Evolutionary conservation across 345 rosid genomes (phyloP).

Genomic region (Trapa incisa): DNA sequence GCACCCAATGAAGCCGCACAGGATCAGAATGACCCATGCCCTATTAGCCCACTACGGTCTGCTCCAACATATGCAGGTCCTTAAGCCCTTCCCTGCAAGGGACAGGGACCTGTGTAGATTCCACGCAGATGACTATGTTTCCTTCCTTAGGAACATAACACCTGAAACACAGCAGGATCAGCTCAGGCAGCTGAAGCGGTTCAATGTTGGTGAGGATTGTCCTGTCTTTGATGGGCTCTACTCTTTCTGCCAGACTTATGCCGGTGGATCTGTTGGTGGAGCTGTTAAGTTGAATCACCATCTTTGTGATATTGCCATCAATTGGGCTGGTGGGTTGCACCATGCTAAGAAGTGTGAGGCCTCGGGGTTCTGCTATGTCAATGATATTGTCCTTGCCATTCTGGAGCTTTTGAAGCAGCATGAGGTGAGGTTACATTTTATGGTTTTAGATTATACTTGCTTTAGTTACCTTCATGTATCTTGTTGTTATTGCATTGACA

Average conservation of each 20-base stretch:
- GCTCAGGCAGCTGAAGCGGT: conserved; percentile 47
- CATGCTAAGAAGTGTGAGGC: conserved; percentile 68
- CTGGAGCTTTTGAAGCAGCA: conserved; percentile 52
- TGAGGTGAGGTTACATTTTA: conserved; percentile 27
- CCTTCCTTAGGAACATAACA: conserved; percentile 44
- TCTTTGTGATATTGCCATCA: conserved; percentile 46
- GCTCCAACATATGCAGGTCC: conserved; percentile 57
- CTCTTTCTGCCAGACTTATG: conserved; percentile 55
- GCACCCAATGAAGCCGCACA: conserved; percentile 59
- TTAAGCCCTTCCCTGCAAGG: conserved; percentile 46
- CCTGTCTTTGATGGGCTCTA: conserved; percentile 56
- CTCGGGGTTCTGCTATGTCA: conserved; percentile 59
- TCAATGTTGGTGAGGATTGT: conserved; percentile 58
- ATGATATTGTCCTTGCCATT: conserved; percentile 53
- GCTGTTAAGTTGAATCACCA: conserved; percentile 51
- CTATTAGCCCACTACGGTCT: conserved; percentile 50
- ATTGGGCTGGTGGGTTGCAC: conserved; percentile 66
- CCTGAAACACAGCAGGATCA: conserved; percentile 57
- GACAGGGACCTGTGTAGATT: conserved; percentile 54
- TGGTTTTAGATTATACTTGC: background rate
- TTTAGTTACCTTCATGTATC: background rate
- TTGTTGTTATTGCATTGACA: background rate
- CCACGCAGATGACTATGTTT: conserved; percentile 52
- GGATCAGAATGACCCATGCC: conserved; percentile 55
- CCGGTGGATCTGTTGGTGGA: conserved; percentile 57